Evolutionary conservation across 371 early-diverging fungal genomes (phyloP), one percentile per base, ranked within the genome.

Genomic region (Lichtheimia ramosa): DNA sequence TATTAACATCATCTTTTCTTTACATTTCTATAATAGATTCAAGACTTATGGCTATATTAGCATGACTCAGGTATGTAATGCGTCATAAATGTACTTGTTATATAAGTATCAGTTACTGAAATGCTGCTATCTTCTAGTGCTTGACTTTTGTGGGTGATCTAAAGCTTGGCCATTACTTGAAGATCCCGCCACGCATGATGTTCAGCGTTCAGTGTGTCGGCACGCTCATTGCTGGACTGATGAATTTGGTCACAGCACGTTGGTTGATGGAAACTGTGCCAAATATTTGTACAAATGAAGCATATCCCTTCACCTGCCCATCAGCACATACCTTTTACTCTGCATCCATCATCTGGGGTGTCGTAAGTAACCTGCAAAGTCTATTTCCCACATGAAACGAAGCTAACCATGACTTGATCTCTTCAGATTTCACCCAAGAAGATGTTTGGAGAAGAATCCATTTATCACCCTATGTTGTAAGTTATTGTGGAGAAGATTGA

Each of bases 301-400:
- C 66, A 3, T 68, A 70, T 41, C 80, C 79, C n/a, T 84, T 81
- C 61, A 88, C 88, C 2, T 89, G 89, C 65, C 14, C 52, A 1
- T 56, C 18, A 12, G 48, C 54, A 1, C 54, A 50, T 14, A 61
- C 61, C n/a, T 67, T 67, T 52, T 85, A 77, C 64, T 79, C 82
- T 20, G 85, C 88, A 13, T 88, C 86, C 14, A 67, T 90, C 24
- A 87, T 90, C 43, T 92, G 85, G 90, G 89, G 91, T 46, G 77
- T 84, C 10, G 85, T 92, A 43, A 87, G 87, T 43, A n/a, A n/a
- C n/a, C n/a, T n/a, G n/a, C n/a, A n/a, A n/a, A n/a, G n/a, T n/a
- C n/a, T n/a, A n/a, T n/a, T n/a, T n/a, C n/a, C n/a, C n/a, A n/a
- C n/a, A n/a, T n/a, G n/a, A n/a, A n/a, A n/a, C n/a, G n/a, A n/a